These are phyloP conservation scores for Rheum nobile DNA, from an alignment of 148 eudicot species.

Conservation along the genomic window DNA sequence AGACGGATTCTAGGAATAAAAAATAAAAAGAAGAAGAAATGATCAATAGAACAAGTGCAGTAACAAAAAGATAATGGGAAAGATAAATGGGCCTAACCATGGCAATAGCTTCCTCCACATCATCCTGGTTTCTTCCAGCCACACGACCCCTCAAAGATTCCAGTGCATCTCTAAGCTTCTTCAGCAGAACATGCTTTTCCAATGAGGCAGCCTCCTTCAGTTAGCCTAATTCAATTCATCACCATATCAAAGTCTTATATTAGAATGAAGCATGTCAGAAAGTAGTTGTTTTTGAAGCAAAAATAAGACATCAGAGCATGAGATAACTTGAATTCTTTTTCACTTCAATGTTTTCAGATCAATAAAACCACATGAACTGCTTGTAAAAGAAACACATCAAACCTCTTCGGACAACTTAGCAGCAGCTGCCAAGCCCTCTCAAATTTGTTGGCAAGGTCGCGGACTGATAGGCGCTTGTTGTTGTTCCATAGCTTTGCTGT, in stretches of 20 bases:
- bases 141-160: conserved; percentile 86
- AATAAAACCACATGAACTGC: background rate
- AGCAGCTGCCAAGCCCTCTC: conserved; percentile 96
- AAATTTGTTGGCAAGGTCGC: conserved; percentile 93
- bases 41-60: background rate
- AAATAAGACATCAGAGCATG: background rate
- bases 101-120: conserved; percentile 79
- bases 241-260: background rate
- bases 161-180: conserved; percentile 91
- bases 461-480: conserved; percentile 90
- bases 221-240: conserved; percentile 37
- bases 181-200: conserved; percentile 91
- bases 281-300: background rate
- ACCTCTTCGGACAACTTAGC: conserved; percentile 98
- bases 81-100: conserved; percentile 43
- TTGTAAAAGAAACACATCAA: background rate
- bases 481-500: conserved; percentile 88
- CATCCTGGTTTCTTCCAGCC: conserved; percentile 82
- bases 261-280: background rate
- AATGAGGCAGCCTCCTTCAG: conserved; percentile 80
- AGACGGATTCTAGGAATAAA: background rate
- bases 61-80: background rate
- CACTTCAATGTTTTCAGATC: background rate
- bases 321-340: background rate
- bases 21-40: background rate